Evolutionary conservation across 495 filamentous ascomycete genomes (phyloP).

Genomic region (Aspergillus biplanus): DNA sequence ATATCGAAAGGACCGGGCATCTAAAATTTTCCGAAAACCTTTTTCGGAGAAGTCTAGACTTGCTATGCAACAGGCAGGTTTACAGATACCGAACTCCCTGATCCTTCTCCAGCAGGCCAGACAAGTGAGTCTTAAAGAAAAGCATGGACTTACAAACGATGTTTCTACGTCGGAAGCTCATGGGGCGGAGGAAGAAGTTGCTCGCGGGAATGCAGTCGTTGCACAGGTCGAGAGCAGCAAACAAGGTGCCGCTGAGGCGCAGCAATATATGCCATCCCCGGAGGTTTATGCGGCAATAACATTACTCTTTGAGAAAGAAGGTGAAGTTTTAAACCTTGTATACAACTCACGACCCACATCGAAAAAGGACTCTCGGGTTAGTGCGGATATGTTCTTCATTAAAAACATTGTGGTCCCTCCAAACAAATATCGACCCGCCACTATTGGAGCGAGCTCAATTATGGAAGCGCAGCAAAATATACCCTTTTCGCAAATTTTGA

Average conservation of each 20-base stretch:
- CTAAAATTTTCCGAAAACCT: conserved; percentile 90
- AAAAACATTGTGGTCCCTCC: conserved; percentile 83
- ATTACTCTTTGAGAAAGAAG: conserved; percentile 84
- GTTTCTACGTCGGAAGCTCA: conserved; percentile 39
- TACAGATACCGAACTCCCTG: conserved; percentile 67
- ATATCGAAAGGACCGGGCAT: conserved; percentile 83
- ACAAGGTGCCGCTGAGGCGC: conserved; percentile 40
- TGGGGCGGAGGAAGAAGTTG: conserved; percentile 72
- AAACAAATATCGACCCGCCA: conserved; percentile 88
- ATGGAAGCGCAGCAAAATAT: conserved; percentile 85
- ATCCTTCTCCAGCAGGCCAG: conserved; percentile 49
- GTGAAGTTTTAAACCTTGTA: conserved; percentile 76
- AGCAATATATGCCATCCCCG: conserved; percentile 72
- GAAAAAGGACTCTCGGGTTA: conserved; percentile 56
- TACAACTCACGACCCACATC: conserved; percentile 72
- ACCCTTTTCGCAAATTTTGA: conserved; percentile 79
- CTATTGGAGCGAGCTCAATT: conserved; percentile 74
- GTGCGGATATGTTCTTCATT: conserved; percentile 92
- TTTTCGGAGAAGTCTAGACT: conserved; percentile 69
- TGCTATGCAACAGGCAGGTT: conserved; percentile 71
- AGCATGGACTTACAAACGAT: conserved; percentile 34
- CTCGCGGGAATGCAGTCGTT: conserved; percentile 54
- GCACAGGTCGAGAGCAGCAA: conserved; percentile 35
- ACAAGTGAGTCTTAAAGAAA: conserved; percentile 36
- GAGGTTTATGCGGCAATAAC: conserved; percentile 77